Conservation (phyloP, 495 filamentous ascomycete species). For the Neurospora cerealis region DNA sequence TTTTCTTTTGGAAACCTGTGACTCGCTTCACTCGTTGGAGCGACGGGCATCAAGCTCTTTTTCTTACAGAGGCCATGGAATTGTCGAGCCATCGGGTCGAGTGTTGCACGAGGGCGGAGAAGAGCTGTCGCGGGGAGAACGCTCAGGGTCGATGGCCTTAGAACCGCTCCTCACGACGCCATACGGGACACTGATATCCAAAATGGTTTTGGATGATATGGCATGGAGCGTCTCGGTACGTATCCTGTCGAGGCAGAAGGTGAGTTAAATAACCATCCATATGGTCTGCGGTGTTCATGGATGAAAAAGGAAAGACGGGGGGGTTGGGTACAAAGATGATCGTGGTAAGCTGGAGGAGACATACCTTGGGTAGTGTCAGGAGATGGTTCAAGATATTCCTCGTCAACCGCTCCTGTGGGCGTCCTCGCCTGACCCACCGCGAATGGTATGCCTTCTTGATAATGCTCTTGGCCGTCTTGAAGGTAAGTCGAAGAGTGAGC, state of each 20-base stretch:
- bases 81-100: background rate
- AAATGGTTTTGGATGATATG: background rate
- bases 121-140: background rate
- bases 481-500: background rate
- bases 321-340: background rate
- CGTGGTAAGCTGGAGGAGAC: background rate
- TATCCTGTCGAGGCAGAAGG: background rate
- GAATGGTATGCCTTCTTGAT: background rate
- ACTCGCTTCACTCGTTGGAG: background rate
- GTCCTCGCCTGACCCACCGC: background rate
- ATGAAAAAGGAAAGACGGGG: background rate
- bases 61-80: background rate
- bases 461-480: background rate
- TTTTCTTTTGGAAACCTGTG: background rate
- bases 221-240: background rate
- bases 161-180: background rate
- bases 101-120: background rate
- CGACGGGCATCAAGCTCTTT: background rate
- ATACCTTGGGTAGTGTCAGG: background rate
- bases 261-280: background rate
- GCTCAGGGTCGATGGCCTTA: background rate
- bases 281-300: background rate
- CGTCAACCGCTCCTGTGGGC: background rate
- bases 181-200: background rate
- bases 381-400: background rate